These are phyloP conservation scores for Trichosporon coremiiforme DNA, from an alignment of 1,284 basidiomycete genomes.

Conservation along the genomic window DNA sequence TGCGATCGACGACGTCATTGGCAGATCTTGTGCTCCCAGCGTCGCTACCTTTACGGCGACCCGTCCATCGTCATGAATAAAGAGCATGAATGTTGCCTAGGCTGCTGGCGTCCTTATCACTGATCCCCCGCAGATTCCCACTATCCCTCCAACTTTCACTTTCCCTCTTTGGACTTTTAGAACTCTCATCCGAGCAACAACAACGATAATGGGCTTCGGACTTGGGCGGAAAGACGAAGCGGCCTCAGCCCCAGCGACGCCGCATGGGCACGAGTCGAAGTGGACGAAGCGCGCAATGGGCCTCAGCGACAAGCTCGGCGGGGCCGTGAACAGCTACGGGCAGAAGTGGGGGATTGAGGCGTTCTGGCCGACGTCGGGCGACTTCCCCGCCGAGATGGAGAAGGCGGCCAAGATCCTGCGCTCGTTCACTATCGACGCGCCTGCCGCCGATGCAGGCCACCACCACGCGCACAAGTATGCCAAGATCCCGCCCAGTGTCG, in stretches of 20 bases:
- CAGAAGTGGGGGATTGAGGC: constrained; percentile 18
- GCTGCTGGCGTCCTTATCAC: neutral
- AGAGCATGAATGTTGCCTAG: neutral
- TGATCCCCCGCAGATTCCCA: neutral
- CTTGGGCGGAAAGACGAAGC: constrained; percentile 13
- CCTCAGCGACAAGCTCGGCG: constrained; percentile 19
- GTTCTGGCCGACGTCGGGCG: constrained; percentile 32
- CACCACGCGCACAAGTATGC: constrained; percentile 14
- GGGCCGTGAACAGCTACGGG: constrained; percentile 18
- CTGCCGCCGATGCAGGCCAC: constrained; percentile 7
- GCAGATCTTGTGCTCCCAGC: neutral
- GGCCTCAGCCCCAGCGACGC: constrained; percentile 6
- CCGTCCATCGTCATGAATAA: neutral
- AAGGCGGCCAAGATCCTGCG: constrained; percentile 57
- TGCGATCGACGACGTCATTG: constrained; percentile 18
- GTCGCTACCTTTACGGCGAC: neutral
- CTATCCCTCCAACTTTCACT: neutral
- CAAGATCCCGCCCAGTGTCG: constrained; percentile 19
- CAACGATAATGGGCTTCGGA: constrained; percentile 3
- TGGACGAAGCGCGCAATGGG: constrained; percentile 15
- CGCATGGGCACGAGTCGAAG: constrained; percentile 15
- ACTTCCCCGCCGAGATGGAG: constrained; percentile 56
- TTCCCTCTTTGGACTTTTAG: too few species aligned
- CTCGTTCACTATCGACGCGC: constrained; percentile 33
- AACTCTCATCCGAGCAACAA: neutral